phyloP scores from a whole-genome alignment of 805 yeast species.

The Metschnikowia reukaufii region DNA sequence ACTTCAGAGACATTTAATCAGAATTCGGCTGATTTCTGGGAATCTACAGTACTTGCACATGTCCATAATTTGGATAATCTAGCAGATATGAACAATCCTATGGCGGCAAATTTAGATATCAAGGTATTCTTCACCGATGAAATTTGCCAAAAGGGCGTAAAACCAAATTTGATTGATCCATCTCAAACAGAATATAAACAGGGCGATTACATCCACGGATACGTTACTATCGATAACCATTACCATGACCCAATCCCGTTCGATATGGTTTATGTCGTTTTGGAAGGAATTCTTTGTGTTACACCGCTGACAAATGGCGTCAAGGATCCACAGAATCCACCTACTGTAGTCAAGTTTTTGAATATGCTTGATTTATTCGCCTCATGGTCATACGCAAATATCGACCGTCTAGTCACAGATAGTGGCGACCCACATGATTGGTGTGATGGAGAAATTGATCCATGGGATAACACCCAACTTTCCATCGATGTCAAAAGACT shows the following conservation, averaged over 20 bases:
- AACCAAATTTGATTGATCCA: slow-evolving; percentile 35
- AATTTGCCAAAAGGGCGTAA: slow-evolving; percentile 41
- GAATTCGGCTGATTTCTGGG: slow-evolving; percentile 28
- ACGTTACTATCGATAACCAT: slow-evolving; percentile 37
- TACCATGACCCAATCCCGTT: slow-evolving; percentile 35
- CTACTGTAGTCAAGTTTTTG: slow-evolving; percentile 36
- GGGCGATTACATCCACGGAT: slow-evolving; percentile 46
- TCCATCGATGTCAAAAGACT: slow-evolving; percentile 37
- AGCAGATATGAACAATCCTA: slow-evolving; percentile 20
- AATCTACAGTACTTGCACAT: slow-evolving; percentile 43
- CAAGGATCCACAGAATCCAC: slow-evolving; percentile 26
- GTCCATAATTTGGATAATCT: slow-evolving; percentile 40
- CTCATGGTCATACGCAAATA: slow-evolving; percentile 44
- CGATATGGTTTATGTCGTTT: slow-evolving; percentile 46
- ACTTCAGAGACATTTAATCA: slow-evolving; percentile 15
- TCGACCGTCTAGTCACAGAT: slow-evolving; percentile 30
- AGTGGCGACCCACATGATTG: slow-evolving; percentile 38
- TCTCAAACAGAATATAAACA: slow-evolving; percentile 35
- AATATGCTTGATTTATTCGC: slow-evolving; percentile 47
- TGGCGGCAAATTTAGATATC: slow-evolving; percentile 30
- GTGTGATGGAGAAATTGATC: slow-evolving; percentile 47
- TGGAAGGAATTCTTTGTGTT: slow-evolving; percentile 37
- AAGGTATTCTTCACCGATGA: slow-evolving; percentile 36
- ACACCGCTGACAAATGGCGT: slow-evolving; percentile 26
- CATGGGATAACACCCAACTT: slow-evolving; percentile 36